phyloP scores from a whole-genome alignment of 371 early-diverging fungal genomes.

The Coemansia sp. region DNA sequence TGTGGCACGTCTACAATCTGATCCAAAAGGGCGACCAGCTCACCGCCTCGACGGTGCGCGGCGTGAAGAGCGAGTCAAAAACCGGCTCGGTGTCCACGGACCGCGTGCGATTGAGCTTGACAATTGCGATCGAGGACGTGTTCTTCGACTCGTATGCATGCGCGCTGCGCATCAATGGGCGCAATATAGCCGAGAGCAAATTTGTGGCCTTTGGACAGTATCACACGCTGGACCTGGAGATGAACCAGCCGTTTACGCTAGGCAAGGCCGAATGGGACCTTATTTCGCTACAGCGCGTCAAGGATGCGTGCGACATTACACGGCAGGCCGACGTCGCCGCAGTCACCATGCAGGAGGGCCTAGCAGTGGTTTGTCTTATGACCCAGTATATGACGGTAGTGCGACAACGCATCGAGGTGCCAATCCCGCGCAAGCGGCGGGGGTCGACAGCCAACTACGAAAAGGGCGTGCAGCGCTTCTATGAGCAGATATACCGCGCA shows the following conservation, averaged over 20 bases:
- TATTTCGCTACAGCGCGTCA: conserved; percentile 84
- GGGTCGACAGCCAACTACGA: conserved; percentile 87
- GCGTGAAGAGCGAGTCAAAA: conserved; percentile 76
- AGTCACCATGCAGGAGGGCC: conserved; percentile 92
- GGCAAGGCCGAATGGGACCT: conserved; percentile 91
- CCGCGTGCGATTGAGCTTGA: conserved; percentile 77
- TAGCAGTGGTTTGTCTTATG: conserved; percentile 91
- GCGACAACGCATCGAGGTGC: conserved; percentile 85
- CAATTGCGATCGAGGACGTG: conserved; percentile 81
- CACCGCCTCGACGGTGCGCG: conserved; percentile 81
- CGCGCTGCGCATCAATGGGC: conserved; percentile 84
- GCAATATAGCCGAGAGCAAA: conserved; percentile 81
- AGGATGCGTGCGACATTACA: conserved; percentile 86
- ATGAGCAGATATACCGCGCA: conserved; percentile 86
- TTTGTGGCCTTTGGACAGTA: conserved; percentile 92
- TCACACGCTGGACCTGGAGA: conserved; percentile 93
- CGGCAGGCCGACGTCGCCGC: conserved; percentile 94
- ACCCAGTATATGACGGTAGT: conserved; percentile 95
- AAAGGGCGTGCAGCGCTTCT: conserved; percentile 83
- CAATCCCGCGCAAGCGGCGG: conserved; percentile 89
- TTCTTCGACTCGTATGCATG: conserved; percentile 89
- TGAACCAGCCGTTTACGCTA: conserved; percentile 85
- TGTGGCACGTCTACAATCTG: conserved; percentile 98
- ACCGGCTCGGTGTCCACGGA: conserved; percentile 91
- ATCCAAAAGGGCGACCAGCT: conserved; percentile 84